Conservation (phyloP, 306 rosid genomes). For the Cucurbita argyrosperma region DNA sequence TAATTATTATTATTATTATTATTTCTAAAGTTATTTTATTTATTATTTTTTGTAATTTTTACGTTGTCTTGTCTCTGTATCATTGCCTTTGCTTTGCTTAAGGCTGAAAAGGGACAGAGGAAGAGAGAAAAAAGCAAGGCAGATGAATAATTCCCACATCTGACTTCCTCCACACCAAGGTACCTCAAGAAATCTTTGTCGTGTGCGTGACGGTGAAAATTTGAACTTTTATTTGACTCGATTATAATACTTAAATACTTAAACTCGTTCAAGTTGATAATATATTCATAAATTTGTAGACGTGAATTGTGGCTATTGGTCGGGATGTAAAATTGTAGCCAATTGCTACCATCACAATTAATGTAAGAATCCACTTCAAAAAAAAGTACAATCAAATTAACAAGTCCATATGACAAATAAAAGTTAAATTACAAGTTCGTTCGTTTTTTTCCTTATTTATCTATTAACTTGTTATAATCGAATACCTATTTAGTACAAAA, state of each 20-base stretch:
- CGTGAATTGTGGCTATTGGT: neutral
- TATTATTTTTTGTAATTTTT: neutral
- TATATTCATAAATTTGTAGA: neutral
- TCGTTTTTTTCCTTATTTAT: no score
- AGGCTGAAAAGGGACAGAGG: conserved; percentile 33
- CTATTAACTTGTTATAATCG: no score
- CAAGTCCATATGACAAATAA: no score
- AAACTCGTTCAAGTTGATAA: neutral
- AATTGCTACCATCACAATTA: no score
- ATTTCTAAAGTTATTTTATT: neutral
- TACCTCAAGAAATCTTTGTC: neutral
- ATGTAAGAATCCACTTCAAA: no score
- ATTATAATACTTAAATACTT: neutral
- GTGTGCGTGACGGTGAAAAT: neutral
- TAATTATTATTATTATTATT: no score
- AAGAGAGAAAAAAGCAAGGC: neutral
- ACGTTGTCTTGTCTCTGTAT: neutral
- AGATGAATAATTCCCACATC: conserved; percentile 23
- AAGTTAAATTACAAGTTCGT: no score
- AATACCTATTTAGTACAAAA: no score
- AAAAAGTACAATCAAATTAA: no score
- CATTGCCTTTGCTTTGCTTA: conserved; percentile 20
- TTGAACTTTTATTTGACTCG: neutral
- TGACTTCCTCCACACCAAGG: conserved; percentile 16
- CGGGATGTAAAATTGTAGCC: no score